Evolutionary conservation across 305 asterid species (phyloP).

Genomic region (Salvia sclarea): DNA sequence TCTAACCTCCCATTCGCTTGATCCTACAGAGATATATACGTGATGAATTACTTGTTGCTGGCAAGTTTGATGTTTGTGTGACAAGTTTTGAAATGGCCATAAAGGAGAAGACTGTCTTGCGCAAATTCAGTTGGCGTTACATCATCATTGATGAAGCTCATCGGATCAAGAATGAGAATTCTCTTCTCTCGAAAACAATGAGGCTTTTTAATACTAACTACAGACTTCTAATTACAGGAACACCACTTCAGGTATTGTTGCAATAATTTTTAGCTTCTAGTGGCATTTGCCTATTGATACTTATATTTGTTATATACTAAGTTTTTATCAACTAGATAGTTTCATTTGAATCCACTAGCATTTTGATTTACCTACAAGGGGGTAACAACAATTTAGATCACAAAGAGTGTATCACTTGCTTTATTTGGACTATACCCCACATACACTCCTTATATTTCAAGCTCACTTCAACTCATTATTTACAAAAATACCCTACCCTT

Average conservation of each 20-base stretch:
- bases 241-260: constrained; percentile 86
- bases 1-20: constrained; percentile 25
- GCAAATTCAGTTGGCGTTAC: constrained; percentile 97
- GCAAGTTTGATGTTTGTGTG: constrained; percentile 96
- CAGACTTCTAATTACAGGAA: constrained; percentile 94
- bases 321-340: neutral
- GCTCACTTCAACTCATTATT: no score
- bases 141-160: constrained; percentile 99
- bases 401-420: no score
- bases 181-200: constrained; percentile 98
- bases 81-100: constrained; percentile 99
- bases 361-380: constrained; percentile 4
- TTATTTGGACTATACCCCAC: no score
- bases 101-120: constrained; percentile 79
- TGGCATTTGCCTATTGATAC: neutral
- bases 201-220: constrained; percentile 85
- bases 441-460: no score
- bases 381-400: no score
- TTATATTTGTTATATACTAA: neutral
- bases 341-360: constrained; percentile 1
- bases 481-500: no score
- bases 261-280: constrained; percentile 13
- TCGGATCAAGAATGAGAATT: constrained; percentile 95
- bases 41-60: constrained; percentile 92
- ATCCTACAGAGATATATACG: constrained; percentile 74